A percentile compares a stretch with the other conserved stretches of the same genome.
Evolutionary conservation across 2,329 filamentous ascomycete species (phyloP).

Genomic region (Rutstroemia sp.): DNA sequence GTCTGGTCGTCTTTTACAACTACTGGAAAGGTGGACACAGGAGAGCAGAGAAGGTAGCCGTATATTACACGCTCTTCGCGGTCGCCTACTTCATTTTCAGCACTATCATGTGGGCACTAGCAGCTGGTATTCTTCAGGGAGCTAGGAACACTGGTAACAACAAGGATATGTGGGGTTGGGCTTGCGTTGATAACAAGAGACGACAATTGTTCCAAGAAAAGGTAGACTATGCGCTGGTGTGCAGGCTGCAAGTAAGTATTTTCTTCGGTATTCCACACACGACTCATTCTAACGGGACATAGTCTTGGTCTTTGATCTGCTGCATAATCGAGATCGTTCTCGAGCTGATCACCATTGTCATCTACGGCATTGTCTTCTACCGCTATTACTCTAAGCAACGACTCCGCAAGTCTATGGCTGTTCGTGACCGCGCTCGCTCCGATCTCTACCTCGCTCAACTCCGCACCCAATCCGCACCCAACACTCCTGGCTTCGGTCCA

Average conservation of each 20-base stretch:
- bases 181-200: constrained; percentile 85
- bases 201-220: constrained; percentile 69
- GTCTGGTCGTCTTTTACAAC: constrained; percentile 70
- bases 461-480: constrained; percentile 80
- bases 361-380: constrained; percentile 95
- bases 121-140: constrained; percentile 76
- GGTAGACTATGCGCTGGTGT: constrained; percentile 83
- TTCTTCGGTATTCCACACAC: background rate
- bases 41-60: constrained; percentile 83
- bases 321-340: constrained; percentile 95
- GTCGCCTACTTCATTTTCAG: constrained; percentile 91
- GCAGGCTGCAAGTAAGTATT: constrained; percentile 67
- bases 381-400: constrained; percentile 95
- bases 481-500: constrained; percentile 82
- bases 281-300: constrained; percentile 17
- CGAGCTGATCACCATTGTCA: constrained; percentile 81
- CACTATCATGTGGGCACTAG: constrained; percentile 85
- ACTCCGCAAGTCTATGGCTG: constrained; percentile 93
- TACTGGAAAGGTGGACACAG: constrained; percentile 86
- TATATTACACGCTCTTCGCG: constrained; percentile 94
- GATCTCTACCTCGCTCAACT: constrained; percentile 90
- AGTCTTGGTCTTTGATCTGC: constrained; percentile 95
- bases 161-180: constrained; percentile 96
- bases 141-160: constrained; percentile 64
- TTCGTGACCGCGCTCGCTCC: constrained; percentile 86